These are phyloP conservation scores for Erodium moschatum DNA, from an alignment of 441 rosid genomes.

Conservation along the genomic window DNA sequence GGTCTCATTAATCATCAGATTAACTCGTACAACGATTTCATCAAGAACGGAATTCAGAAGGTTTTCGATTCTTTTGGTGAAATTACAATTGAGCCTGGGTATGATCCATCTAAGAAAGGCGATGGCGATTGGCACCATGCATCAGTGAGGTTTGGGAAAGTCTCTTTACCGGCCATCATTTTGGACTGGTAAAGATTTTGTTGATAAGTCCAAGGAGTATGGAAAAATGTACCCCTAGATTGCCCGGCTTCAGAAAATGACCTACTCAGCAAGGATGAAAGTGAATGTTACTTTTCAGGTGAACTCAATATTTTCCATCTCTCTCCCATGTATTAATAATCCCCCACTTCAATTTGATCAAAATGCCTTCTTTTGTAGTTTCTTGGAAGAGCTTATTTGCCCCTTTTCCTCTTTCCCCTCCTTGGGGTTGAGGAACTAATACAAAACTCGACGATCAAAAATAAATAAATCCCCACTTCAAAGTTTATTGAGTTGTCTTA, in stretches of 20 bases:
- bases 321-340: not conserved
- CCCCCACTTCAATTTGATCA: not conserved
- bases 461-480: no score
- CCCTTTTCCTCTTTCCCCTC: no score
- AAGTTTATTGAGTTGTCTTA: not conserved
- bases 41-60: constrained; percentile 48
- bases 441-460: no score
- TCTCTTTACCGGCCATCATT: constrained; percentile 49
- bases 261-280: constrained; percentile 61
- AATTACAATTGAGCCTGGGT: constrained; percentile 49
- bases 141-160: constrained; percentile 49
- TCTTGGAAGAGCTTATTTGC: no score
- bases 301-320: constrained; percentile 11
- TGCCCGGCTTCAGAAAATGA: constrained; percentile 85
- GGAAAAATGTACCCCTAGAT: constrained; percentile 53
- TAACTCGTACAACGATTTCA: constrained; percentile 67
- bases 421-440: no score
- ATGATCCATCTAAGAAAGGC: constrained; percentile 60
- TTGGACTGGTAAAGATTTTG: constrained; percentile 30
- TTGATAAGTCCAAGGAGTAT: constrained; percentile 27
- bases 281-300: constrained; percentile 61
- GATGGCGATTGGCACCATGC: constrained; percentile 53
- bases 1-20: constrained; percentile 79
- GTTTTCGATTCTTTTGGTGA: constrained; percentile 59
- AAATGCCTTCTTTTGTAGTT: no score